Base-by-base conservation (phyloP, 129 eudicot species). In the Solidago caesia region DNA sequence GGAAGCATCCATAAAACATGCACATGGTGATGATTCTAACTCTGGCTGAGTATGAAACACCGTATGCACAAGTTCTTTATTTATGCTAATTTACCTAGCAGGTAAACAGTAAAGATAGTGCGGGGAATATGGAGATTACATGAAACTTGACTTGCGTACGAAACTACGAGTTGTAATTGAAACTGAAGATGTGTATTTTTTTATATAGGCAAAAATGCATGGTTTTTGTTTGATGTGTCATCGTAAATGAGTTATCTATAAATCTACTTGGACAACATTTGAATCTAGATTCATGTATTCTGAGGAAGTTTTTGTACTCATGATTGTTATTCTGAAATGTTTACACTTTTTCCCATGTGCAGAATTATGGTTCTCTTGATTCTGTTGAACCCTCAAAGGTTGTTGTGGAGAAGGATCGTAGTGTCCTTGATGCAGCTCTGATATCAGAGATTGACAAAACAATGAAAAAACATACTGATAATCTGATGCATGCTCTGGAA, bases 361-460 rank as follows among this genome's bases (percentile, higher is more conserved):
- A 94, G 98, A 88, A 71, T 76, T 90, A 88, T 67, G 82, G 87
- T 78, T 85, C 91, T 78, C 67, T 85, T 44, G 92, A 83, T 72
- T 73, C 88, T 26, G 64, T 78, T 55, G 96, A 86, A 70, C 87
- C 89, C 27, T 80, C 83, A 26, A 90, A 78, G 67, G 84, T 70
- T 58, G 74, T 69, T 41, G 64, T 70, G 53, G 91, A 83, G 86
- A 90, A 87, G 78, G 92, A 85, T 79, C 88, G 65, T 44, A 85
- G 69, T 13, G 74, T 74, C 46, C 68, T 64, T 72, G 84, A 88
- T 84, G 84, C 87, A 72, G 75, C 91, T 58, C 67, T 94, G 73
- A 42, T 94, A 71, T 94, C 93, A 42, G 98, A 90, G 83, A 88
- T 94, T 80, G 98, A 94, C 61, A 76, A 76, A 56, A 91, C 91